Evolutionary conservation across 2,329 filamentous ascomycete species (phyloP).

Genomic region (Neoarthrinium moseri): DNA sequence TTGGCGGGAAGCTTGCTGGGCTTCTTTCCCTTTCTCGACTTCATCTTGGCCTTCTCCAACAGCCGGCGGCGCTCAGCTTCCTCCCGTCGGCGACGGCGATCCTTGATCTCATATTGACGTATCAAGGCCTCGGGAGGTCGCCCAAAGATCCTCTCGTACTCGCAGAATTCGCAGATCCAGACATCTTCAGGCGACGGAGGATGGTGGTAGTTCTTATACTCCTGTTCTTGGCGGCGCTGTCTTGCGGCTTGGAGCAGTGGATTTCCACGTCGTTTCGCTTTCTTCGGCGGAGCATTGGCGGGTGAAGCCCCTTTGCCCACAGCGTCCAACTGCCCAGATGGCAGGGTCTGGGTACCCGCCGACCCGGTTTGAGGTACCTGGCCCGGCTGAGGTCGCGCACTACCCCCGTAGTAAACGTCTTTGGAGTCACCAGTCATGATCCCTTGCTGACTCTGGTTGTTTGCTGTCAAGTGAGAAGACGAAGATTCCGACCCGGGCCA

Average conservation of each 20-base stretch:
- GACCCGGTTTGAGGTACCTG: slow-evolving; percentile 14
- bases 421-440: slow-evolving; percentile 15
- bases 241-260: slow-evolving; percentile 74
- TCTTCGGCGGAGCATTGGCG: slow-evolving; percentile 44
- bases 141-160: slow-evolving; percentile 96
- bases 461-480: slow-evolving; percentile 28
- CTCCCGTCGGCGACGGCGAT: slow-evolving; percentile 78
- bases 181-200: slow-evolving; percentile 70
- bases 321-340: background rate
- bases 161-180: slow-evolving; percentile 98
- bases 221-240: slow-evolving; percentile 73
- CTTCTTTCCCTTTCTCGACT: slow-evolving; percentile 87
- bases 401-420: slow-evolving; percentile 13
- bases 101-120: slow-evolving; percentile 90
- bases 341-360: slow-evolving; percentile 12
- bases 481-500: slow-evolving; percentile 61
- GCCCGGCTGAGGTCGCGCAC: slow-evolving; percentile 15
- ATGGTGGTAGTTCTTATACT: slow-evolving; percentile 73
- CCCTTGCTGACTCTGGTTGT: slow-evolving; percentile 20
- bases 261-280: slow-evolving; percentile 66
- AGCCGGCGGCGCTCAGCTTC: slow-evolving; percentile 82
- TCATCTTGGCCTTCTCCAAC: slow-evolving; percentile 91
- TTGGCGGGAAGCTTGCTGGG: slow-evolving; percentile 64
- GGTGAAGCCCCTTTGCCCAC: background rate
- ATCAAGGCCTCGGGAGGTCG: slow-evolving; percentile 80